Evolutionary conservation across 257 asterid species (phyloP).

Genomic region (Solanum virginianum): DNA sequence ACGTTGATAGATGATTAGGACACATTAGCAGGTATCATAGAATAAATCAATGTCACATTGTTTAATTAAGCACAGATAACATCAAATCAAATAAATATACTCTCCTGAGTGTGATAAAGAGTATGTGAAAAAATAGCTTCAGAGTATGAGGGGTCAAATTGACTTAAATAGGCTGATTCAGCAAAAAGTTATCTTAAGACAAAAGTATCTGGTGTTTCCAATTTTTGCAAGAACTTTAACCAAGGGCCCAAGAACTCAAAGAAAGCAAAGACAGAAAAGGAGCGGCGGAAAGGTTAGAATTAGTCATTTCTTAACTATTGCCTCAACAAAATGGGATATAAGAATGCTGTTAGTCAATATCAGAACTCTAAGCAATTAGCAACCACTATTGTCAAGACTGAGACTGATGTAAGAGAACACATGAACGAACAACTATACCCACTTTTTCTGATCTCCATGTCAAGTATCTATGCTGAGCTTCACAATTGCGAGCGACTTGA

Average conservation of each 20-base stretch:
- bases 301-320: background rate
- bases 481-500: slow-evolving; percentile 35
- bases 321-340: background rate
- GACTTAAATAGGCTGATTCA: background rate
- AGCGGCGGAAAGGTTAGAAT: background rate
- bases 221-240: background rate
- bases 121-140: background rate
- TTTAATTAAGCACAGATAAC: background rate
- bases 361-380: background rate
- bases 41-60: background rate
- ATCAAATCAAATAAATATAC: background rate
- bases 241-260: background rate
- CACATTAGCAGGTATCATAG: background rate
- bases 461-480: slow-evolving; percentile 69
- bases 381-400: background rate
- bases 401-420: background rate
- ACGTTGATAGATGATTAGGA: background rate
- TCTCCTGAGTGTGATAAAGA: background rate
- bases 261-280: background rate
- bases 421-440: background rate
- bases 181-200: background rate
- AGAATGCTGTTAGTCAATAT: background rate
- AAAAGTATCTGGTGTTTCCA: background rate
- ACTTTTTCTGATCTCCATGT: slow-evolving; percentile 94
- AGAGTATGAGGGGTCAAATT: background rate